Conservation (phyloP, 2,329 filamentous ascomycete species). For the Beauveria rudraprayagi region DNA sequence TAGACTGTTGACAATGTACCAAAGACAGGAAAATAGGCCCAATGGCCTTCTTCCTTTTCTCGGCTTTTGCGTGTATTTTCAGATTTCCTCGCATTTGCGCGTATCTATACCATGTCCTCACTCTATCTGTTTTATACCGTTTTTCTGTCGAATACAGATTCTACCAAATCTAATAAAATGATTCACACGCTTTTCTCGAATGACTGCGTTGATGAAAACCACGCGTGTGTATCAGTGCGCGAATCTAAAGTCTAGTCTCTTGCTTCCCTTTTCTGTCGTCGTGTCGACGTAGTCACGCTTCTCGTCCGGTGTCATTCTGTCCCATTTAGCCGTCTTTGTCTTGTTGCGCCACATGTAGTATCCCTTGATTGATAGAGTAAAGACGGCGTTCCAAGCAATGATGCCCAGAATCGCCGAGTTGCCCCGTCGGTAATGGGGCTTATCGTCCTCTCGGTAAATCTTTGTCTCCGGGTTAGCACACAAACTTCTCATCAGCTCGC, state of each 20-base stretch:
- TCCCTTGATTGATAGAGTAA: slow-evolving; percentile 23
- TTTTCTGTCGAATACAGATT: too few species aligned
- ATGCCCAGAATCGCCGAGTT: slow-evolving; percentile 48
- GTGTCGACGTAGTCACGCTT: slow-evolving; percentile 20
- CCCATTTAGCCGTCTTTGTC: slow-evolving; percentile 33
- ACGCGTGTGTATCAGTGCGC: slow-evolving; percentile 18
- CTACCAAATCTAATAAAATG: not conserved
- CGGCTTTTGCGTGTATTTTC: too few species aligned
- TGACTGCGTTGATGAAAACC: not conserved
- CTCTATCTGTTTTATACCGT: too few species aligned
- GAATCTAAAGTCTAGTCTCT: slow-evolving; percentile 31
- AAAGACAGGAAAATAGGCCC: too few species aligned
- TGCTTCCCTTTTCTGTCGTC: slow-evolving; percentile 33
- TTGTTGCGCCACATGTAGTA: slow-evolving; percentile 29
- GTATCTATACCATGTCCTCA: too few species aligned
- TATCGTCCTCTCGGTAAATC: slow-evolving; percentile 27
- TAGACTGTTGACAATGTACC: not conserved
- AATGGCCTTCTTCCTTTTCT: too few species aligned
- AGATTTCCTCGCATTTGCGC: too few species aligned
- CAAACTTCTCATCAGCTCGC: too few species aligned
- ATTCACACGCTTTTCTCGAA: not conserved
- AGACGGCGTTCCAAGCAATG: slow-evolving; percentile 24
- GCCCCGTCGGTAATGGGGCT: slow-evolving; percentile 28
- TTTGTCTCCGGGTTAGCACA: not conserved
- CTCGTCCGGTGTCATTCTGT: slow-evolving; percentile 33